Evolutionary conservation across 495 filamentous ascomycete species (phyloP), one percentile per base, ranked within the genome.

Genomic region (Tuber brumale): DNA sequence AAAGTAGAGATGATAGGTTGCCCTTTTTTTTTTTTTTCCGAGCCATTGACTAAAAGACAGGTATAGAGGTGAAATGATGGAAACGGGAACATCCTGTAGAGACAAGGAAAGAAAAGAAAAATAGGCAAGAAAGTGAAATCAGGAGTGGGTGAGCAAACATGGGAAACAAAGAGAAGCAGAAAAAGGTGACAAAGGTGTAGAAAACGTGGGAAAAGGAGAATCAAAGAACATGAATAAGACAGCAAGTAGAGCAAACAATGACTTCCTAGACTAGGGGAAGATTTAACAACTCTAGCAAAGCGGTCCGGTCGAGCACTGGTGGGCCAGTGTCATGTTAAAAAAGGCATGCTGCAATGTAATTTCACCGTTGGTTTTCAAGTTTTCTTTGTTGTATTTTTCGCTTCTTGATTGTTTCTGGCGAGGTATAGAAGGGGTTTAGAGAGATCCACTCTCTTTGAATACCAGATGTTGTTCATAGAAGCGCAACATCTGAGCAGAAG

Each of bases 381-480:
- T 66, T 66, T 66, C 57, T 66, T 66, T 31, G 57, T 66, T 31
- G 57, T 35, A 35, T 4, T 35, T 66, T 66, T 66, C 14, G 57
- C 57, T 66, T 35, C 31, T 31, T 19, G 14, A 66, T 66, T 66
- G 57, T 66, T 66, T 66, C 57, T 12, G 16, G 12, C 10, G 18
- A 31, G 27, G 12, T 35, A 31, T 18, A 4, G 4, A 66, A 35
- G 16, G 3, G 57, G 75, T 35, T 74, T 81, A 82, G 75, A 80
- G 72, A 51, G 79, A 75, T 48, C 77, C 80, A 57, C 80, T 80
- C 42, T 82, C 81, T 66, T 82, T 82, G 48, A 82, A 82, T 44
- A 82, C 80, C 6, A 90, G 85, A 71, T 90, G 88, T 5, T 85
- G 85, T 76, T 90, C 88, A 78, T 90, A 90, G 72, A 90, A 90